Base-by-base conservation (phyloP, 1,284 basidiomycete genomes). In the Leccinum variabile region DNA sequence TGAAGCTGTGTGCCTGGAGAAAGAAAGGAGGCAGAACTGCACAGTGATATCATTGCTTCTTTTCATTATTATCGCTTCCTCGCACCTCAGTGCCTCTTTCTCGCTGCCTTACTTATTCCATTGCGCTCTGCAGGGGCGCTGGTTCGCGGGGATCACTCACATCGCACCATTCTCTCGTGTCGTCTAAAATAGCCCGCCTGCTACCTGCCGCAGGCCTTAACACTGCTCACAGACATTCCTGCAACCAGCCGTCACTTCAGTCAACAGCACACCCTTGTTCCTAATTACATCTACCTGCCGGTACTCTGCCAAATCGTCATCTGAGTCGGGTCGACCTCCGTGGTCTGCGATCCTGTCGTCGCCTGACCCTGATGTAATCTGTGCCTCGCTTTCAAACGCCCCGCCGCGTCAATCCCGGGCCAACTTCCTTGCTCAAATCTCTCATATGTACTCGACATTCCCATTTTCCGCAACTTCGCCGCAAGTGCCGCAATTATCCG, bases 401-500 rank as follows among this genome's bases (percentile, higher is more conserved):
- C 65, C 61, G 39, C 60, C 44, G 28, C 25, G 35, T 37, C 25
- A 30, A 46, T 46, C 18, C 37, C 37, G 37, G 37, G 14, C n/a
- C 39, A 58, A 11, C 16, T 63, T 28, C 49, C 53, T 56, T 37
- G 22, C 13, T 37, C 30, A 32, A 25, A 16, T 57, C n/a, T 30
- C 44, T 53, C 37, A 25, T 30, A 22, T 22, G 22, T 22, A 41
- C 25, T 57, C 33, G 56, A 60, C 33, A 41, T 57, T 44, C 55
- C 60, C 63, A 41, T 62, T 70, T 57, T 68, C 33, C 63, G 66
- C 66, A 37, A 32, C 56, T 33, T 55, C 64, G 46, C 58, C 70
- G 54, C 60, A 72, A 35, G 56, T 60, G 35, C 35, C 69, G 67
- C 70, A 54, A 72, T 62, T 33, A 33, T 25, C 55, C 65, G 35